Percentiles rank a stretch among this genome's conserved stretches.
Evolutionary conservation across 345 rosid genomes (phyloP).

Genomic region (Erodium maritimum): DNA sequence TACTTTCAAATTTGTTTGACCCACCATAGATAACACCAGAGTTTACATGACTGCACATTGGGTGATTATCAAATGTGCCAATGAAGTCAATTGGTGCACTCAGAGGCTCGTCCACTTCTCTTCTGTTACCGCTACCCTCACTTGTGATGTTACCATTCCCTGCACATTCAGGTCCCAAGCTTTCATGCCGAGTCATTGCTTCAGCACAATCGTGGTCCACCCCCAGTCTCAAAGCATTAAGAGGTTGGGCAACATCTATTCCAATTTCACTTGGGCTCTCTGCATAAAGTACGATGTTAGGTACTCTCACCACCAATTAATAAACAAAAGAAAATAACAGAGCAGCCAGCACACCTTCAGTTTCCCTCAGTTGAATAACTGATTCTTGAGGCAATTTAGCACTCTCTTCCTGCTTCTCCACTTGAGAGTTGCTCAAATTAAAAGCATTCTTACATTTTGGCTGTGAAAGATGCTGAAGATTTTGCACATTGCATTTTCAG

Average conservation of each 20-base stretch:
- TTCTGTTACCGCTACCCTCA: conserved; percentile 14
- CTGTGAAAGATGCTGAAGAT: conserved; percentile 15
- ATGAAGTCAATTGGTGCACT: conserved; percentile 72
- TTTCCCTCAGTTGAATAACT: no score
- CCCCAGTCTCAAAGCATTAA: conserved; percentile 9
- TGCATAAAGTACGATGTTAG: no score
- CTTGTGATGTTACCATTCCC: conserved; percentile 10
- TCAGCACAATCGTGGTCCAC: conserved; percentile 14
- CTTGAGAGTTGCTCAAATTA: conserved; percentile 7
- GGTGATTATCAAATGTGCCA: conserved; percentile 33
- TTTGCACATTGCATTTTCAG: conserved; percentile 44
- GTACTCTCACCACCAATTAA: no score
- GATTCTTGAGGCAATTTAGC: conserved; percentile 9
- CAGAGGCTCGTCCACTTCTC: conserved; percentile 15
- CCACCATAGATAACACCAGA: conserved; percentile 9
- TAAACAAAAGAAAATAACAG: no score
- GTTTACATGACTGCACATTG: conserved; percentile 1
- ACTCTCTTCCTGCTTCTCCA: conserved; percentile 13
- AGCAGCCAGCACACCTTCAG: no score
- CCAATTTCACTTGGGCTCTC: no score
- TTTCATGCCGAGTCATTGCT: conserved; percentile 8
- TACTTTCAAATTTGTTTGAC: conserved; percentile 25
- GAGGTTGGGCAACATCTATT: no score
- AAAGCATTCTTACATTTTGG: conserved; percentile 14
- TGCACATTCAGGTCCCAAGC: conserved; percentile 17